These are phyloP conservation scores for Phytopythium cucurbitacearum DNA, from an alignment of 352 stramenopile genomes.

Conservation along the genomic window DNA sequence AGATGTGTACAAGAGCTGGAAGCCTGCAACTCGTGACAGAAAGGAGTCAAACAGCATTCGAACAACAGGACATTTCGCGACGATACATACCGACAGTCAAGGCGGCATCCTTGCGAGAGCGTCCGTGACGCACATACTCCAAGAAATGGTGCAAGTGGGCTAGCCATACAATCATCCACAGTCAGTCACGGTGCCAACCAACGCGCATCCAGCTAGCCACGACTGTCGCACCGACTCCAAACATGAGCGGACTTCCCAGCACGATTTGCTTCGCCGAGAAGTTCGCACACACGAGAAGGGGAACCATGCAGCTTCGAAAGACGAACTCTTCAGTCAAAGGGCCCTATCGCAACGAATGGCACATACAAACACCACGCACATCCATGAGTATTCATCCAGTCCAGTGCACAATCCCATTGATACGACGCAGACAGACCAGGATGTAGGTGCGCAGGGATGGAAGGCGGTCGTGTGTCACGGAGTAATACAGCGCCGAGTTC, in stretches of 20 bases:
- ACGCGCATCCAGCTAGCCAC: slow-evolving; percentile 5
- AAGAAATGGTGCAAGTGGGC: slow-evolving; percentile 86
- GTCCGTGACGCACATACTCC: slow-evolving; percentile 70
- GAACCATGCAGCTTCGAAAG: slow-evolving; percentile 94
- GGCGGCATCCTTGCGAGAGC: slow-evolving; percentile 59
- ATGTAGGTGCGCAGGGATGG: slow-evolving; percentile 82
- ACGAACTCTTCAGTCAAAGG: slow-evolving; percentile 94
- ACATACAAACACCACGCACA: slow-evolving; percentile 4
- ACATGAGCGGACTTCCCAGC: slow-evolving; percentile 89
- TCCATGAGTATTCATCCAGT: slow-evolving; percentile 5
- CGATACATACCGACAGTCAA: slow-evolving; percentile 65
- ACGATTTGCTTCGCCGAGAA: slow-evolving; percentile 82
- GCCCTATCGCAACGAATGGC: slow-evolving; percentile 35
- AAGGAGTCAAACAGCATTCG: slow-evolving; percentile 1
- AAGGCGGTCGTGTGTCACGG: slow-evolving; percentile 63
- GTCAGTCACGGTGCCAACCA: background rate
- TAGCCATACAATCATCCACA: slow-evolving; percentile 20
- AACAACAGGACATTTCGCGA: background rate
- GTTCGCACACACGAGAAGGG: slow-evolving; percentile 80
- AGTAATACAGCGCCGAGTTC: slow-evolving; percentile 79
- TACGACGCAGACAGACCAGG: slow-evolving; percentile 32
- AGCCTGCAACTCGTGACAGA: slow-evolving; percentile 34
- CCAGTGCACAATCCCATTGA: background rate
- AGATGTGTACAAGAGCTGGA: slow-evolving; percentile 95
- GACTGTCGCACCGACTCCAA: slow-evolving; percentile 83